Base-by-base conservation (phyloP, 371 early-diverging fungal species). In the Apophysomyces ossiformis region DNA sequence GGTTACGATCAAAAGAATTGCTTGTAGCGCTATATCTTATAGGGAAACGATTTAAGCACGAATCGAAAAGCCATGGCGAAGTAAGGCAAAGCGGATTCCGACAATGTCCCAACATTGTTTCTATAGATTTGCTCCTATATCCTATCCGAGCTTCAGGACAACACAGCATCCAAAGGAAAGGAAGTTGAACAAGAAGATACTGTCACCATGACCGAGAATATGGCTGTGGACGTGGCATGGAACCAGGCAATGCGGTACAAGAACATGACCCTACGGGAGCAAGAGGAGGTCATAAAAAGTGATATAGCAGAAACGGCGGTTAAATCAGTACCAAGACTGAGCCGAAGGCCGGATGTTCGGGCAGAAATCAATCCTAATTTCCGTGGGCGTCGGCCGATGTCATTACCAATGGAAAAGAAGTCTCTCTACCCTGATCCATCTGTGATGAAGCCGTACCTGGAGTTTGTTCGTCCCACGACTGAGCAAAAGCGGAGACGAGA, bases 241-340 rank as follows among this genome's bases (percentile, higher is more conserved):
- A 47, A 47, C 16, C 79, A 79, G 58, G 69, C 70, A 0, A 66
- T 66, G 13, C 58, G 63, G 21, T 79, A 72, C 57, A 72, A 79
- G 66, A 66, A 63, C 15, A 79, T 79, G 79, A 72, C 76, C 9
- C 41, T 74, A 6, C 64, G 79, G n/a, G 79, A 79, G 38, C 66
- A 66, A 56, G 74, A 76, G 35, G 79, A 79, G 21, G 71, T 69
- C 15, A 60, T 60, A 5, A 36, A 37, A 69, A 69, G 63, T 7
- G 47, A 41, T 57, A 57, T 5, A 16, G 54, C 16, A 21, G 21
- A n/a, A 45, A 43, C 43, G 15, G 18, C 15, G 18, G 16, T 21
- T 9, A 50, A 16, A 50, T 26, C 32, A 21, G 9, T 6, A 21
- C 54, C 4, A 21, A 16, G 54, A 21, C 54, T 11, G 16, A 21